Evolutionary conservation across 768 basidiomycete species (phyloP).

Genomic region (Tricholoma sp.): DNA sequence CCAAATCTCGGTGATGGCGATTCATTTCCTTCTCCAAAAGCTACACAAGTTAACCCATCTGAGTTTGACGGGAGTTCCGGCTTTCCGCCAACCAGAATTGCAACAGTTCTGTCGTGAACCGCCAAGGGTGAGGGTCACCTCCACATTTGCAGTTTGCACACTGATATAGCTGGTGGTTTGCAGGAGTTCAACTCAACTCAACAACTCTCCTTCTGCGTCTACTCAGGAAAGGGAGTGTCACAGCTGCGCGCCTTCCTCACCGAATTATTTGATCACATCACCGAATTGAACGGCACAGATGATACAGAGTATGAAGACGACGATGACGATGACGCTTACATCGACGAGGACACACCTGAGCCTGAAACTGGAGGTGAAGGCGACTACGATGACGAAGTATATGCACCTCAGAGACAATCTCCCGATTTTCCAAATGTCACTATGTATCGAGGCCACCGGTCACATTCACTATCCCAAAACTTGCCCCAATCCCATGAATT

Average conservation of each 20-base stretch:
- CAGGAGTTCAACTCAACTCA: conserved; percentile 93
- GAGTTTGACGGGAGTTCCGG: conserved; percentile 93
- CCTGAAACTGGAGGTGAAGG: conserved; percentile 30
- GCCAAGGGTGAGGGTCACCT: conserved; percentile 57
- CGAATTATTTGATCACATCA: conserved; percentile 70
- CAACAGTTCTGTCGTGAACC: conserved; percentile 88
- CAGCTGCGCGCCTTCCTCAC: conserved; percentile 78
- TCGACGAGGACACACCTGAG: conserved; percentile 45
- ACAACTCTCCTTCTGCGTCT: conserved; percentile 90
- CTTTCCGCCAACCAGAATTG: conserved; percentile 80
- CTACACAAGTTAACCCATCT: conserved; percentile 92
- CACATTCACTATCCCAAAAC: conserved; percentile 12
- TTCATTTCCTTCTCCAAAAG: conserved; percentile 84
- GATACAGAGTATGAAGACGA: conserved; percentile 66
- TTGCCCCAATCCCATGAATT: conserved; percentile 29
- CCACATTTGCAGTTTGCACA: not conserved
- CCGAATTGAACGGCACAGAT: conserved; percentile 64
- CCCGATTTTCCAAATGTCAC: conserved; percentile 21
- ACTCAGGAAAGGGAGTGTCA: conserved; percentile 85
- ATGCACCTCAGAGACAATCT: conserved; percentile 23
- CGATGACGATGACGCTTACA: conserved; percentile 47
- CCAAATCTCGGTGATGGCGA: conserved; percentile 86
- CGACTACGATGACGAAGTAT: conserved; percentile 30
- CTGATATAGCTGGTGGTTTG: not conserved
- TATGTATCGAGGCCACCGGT: conserved; percentile 15